A percentile compares a stretch with the other conserved stretches of the same genome.
Evolutionary conservation across 805 yeast species (phyloP).

Genomic region (Hanseniaspora clermontiae): DNA sequence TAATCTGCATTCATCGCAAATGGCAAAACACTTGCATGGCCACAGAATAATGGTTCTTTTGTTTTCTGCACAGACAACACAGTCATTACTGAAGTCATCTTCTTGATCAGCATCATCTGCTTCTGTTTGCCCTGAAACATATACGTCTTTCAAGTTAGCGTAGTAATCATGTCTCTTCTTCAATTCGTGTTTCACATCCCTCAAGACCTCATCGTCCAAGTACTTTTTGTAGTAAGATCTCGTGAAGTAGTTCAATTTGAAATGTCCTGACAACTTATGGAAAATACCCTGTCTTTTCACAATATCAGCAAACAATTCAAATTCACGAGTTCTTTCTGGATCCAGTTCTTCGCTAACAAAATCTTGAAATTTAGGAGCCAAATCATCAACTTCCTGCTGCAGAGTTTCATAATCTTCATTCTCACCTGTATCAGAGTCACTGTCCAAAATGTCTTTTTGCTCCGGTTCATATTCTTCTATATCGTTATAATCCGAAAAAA

Average conservation of each 20-base stretch:
- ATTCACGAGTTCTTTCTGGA: not conserved
- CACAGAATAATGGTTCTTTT: slow-evolving; percentile 69
- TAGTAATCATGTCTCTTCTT: slow-evolving; percentile 24
- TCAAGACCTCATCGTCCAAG: slow-evolving; percentile 24
- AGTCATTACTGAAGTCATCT: slow-evolving; percentile 24
- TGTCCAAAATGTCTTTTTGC: not conserved
- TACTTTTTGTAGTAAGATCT: slow-evolving; percentile 26
- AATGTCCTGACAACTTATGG: not conserved
- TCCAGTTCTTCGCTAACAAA: not conserved
- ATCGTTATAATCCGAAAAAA: not conserved
- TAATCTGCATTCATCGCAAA: slow-evolving; percentile 73
- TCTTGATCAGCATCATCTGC: not conserved
- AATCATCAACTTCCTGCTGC: not conserved
- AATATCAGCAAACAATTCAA: not conserved
- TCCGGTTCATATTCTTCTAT: not conserved
- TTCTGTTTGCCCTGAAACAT: not conserved
- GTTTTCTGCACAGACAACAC: slow-evolving; percentile 72
- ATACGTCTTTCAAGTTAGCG: slow-evolving; percentile 8
- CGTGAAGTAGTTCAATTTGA: slow-evolving; percentile 20
- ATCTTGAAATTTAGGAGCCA: not conserved
- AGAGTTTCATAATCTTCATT: not conserved
- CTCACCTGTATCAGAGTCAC: slow-evolving; percentile 13
- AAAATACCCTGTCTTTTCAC: not conserved
- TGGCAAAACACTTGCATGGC: slow-evolving; percentile 86
- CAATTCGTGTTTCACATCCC: slow-evolving; percentile 22